Conservation (phyloP, 495 filamentous ascomycete species). For the Glonium stellatum region DNA sequence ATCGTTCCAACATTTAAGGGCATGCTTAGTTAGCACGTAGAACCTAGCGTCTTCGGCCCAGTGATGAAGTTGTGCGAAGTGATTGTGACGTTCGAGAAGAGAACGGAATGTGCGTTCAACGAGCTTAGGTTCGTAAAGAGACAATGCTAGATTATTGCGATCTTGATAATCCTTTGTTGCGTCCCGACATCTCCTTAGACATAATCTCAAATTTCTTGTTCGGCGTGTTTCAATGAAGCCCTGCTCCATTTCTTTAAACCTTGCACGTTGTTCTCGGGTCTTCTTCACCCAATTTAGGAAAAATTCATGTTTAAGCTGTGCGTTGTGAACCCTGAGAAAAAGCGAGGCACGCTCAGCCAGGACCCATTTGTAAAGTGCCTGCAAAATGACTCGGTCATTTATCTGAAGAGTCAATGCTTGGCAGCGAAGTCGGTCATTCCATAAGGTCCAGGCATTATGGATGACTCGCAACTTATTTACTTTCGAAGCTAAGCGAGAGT, state of each 20-base stretch:
- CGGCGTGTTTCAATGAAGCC: constrained; percentile 14
- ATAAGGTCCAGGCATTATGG: constrained; percentile 54
- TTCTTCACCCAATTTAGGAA: constrained; percentile 27
- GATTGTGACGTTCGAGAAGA: constrained; percentile 43
- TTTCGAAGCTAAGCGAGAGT: constrained; percentile 47
- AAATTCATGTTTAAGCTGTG: constrained; percentile 41
- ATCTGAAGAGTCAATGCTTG: constrained; percentile 47
- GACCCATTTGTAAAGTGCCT: constrained; percentile 60
- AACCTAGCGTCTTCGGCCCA: constrained; percentile 53
- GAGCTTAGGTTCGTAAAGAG: constrained; percentile 48
- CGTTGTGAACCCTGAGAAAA: constrained; percentile 48
- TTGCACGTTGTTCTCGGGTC: constrained; percentile 11
- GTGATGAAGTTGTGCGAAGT: constrained; percentile 44
- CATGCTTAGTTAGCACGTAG: constrained; percentile 50
- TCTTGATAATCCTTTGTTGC: constrained; percentile 7
- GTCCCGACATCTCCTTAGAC: constrained; percentile 13
- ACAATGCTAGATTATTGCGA: constrained; percentile 39
- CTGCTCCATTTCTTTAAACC: constrained; percentile 20
- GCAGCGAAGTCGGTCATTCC: constrained; percentile 60
- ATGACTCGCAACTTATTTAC: constrained; percentile 49
- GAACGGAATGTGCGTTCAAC: constrained; percentile 43
- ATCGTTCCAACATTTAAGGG: constrained; percentile 50
- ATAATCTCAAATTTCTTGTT: constrained; percentile 2
- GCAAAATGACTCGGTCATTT: constrained; percentile 52
- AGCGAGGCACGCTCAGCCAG: constrained; percentile 49